Evolutionary conservation across 2,329 filamentous ascomycete genomes (phyloP), one percentile per base, ranked within the genome.

Genomic region (Tolypocladium ophioglossoides): DNA sequence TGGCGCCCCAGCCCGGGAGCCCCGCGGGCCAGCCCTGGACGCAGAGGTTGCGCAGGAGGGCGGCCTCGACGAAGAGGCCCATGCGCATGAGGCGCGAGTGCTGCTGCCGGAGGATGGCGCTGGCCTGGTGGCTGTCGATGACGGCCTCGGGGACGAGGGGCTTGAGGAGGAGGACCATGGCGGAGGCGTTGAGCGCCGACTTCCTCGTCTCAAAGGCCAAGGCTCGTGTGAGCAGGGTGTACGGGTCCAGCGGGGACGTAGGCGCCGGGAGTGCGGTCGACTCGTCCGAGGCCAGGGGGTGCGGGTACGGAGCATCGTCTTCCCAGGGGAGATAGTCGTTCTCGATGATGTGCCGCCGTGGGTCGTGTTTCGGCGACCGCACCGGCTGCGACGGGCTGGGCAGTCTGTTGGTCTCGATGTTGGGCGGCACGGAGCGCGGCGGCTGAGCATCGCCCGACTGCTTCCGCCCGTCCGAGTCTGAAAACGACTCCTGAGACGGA

Each of bases 31-130:
- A 83, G 22, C 78, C 79, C n/a, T 70, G 69, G 14, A 82, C 71
- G 61, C 79, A 83, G 10, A 85, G 66, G 51, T 86, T 85, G 2
- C 83, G 79, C 18, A 86, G 70, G 0, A 83, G 72, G 0, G 82
- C 73, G 0, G 83, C 82, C 61, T 85, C 80, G 24, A 79, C 72
- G 61, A 84, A 85, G 38, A 83, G 73, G 27, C 74, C 71, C 76
- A 85, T 80, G 52, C 70, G 71, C 72, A 78, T 80, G 1, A 86
- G 76, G 0, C 83, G 79, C 6, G 72, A 68, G 60, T 86, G 82
- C 52, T 85, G 80, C 56, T 84, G 80, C 10, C 77, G 73, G 1
- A 86, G 66, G 30, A 85, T 76, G 14, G 78, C 78, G 5, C 71
- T 68, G 2, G 81, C 80, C 58, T 81, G 80, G 56, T 79, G 69